Evolutionary conservation across 805 yeast genomes (phyloP), one percentile per base, ranked within the genome.

Genomic region (Candida oleophila): DNA sequence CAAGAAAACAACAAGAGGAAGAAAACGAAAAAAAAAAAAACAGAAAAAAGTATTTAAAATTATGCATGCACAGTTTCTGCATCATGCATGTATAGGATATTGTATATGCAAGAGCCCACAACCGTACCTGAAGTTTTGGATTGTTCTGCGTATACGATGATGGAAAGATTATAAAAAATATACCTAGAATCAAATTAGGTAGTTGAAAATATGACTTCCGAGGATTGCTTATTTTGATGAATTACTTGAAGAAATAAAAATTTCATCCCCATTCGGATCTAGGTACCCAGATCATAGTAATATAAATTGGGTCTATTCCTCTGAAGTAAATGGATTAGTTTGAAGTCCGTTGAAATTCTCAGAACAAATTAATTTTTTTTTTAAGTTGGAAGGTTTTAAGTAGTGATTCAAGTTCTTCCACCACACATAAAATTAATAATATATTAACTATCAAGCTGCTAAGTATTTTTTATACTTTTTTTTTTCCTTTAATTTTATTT

Each of bases 71-170:
- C 30, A 25, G 30, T 25, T 25, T 25, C 37, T 34, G 37, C 37
- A 34, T 16, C 37, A 34, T 34, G 37, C 37, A 34, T 16, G 19
- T 34, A 34, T 34, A 34, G 37, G 37, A 34, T 16, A 34, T 34
- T 34, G 37, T 34, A 34, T 15, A 34, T 34, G 37, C 37, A 34
- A 34, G 37, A n/a, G 37, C 37, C 16, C 19, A 15, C 37, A 34
- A 34, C 37, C 16, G 37, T 34, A 34, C 37, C 37, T 34, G 37
- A 34, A 34, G 14, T 5, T 34, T 34, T 34, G 7, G 7, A 15
- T 34, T 34, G 16, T n/a, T 34, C 16, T 34, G 37, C 19, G 37
- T 34, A 34, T 16, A 34, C 37, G 19, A 16, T 34, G 37, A 34
- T 34, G 37, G 19, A 25, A 25, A 25, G 5, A 25, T 25, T 7